phyloP scores from a whole-genome alignment of 768 basidiomycete genomes.

The Erythrobasidium yunnanense region DNA sequence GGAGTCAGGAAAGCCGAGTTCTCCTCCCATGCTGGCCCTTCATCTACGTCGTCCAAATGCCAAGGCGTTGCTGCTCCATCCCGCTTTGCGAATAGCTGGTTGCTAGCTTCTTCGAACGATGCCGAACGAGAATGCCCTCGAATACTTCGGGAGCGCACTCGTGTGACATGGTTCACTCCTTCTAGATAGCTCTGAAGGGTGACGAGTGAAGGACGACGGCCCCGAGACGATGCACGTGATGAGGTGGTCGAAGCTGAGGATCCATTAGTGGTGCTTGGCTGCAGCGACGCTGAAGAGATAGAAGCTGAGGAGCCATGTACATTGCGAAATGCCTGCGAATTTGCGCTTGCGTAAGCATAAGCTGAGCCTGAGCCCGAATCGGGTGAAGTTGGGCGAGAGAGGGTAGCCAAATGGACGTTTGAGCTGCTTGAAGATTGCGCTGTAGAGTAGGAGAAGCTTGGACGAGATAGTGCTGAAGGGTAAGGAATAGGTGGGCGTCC shows the following conservation, averaged over 20 bases:
- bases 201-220: constrained; percentile 32
- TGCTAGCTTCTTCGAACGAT: constrained; percentile 70
- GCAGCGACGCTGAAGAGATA: background rate
- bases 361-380: background rate
- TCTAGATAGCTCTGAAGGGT: constrained; percentile 68
- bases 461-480: background rate
- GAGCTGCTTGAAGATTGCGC: constrained; percentile 1
- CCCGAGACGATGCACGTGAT: constrained; percentile 25
- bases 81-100: constrained; percentile 40
- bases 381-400: background rate
- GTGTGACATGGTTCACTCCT: constrained; percentile 49
- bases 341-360: background rate
- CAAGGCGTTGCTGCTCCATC: background rate
- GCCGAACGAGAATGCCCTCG: constrained; percentile 49
- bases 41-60: constrained; percentile 24
- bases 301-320: background rate
- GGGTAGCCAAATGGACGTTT: background rate
- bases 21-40: constrained; percentile 16
- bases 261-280: background rate
- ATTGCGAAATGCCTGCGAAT: background rate
- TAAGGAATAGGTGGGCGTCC: background rate
- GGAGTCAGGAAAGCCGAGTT: background rate
- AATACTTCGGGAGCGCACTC: constrained; percentile 12
- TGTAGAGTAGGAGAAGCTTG: background rate
- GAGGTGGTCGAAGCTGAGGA: background rate